These are phyloP conservation scores for Pseudocercospora musae DNA, from an alignment of 2,329 filamentous ascomycete genomes.

Conservation along the genomic window DNA sequence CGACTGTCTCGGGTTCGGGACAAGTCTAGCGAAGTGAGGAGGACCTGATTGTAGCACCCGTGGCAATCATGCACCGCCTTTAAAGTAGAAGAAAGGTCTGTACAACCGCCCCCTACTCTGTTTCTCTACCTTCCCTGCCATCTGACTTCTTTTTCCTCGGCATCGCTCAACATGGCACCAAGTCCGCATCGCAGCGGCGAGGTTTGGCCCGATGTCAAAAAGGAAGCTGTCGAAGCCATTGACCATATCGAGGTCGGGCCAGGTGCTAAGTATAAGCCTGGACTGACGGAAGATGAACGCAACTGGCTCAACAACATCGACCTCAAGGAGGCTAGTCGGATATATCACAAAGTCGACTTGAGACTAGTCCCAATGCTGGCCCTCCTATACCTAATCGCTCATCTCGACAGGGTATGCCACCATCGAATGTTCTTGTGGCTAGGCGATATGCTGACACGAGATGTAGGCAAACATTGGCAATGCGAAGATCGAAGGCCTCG, in stretches of 20 bases:
- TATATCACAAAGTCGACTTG: slow-evolving; percentile 37
- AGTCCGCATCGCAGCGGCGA: slow-evolving; percentile 10
- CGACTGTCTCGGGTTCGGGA: neutral
- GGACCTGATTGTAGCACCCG: neutral
- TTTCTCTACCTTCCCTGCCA: neutral
- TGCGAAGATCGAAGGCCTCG: slow-evolving; percentile 52
- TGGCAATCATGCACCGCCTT: neutral
- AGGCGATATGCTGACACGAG: neutral
- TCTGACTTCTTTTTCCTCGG: neutral
- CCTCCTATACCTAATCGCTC: slow-evolving; percentile 45
- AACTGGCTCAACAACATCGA: slow-evolving; percentile 24
- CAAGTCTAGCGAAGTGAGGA: neutral
- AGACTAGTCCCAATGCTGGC: slow-evolving; percentile 28
- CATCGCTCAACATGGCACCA: slow-evolving; percentile 2
- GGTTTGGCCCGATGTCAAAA: slow-evolving; percentile 8
- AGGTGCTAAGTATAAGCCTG: slow-evolving; percentile 16
- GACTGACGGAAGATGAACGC: slow-evolving; percentile 22
- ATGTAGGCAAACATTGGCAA: slow-evolving; percentile 52
- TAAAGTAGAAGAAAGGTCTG: neutral
- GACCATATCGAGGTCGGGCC: slow-evolving; percentile 12
- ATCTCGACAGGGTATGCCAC: slow-evolving; percentile 37
- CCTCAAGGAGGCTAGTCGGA: slow-evolving; percentile 29
- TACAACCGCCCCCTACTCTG: neutral
- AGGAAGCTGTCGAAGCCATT: slow-evolving; percentile 22
- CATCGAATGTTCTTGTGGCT: neutral